Percentiles rank a stretch among this genome's conserved stretches.
Conservation (phyloP, 805 yeast species). For the Ogataea naganishii region DNA sequence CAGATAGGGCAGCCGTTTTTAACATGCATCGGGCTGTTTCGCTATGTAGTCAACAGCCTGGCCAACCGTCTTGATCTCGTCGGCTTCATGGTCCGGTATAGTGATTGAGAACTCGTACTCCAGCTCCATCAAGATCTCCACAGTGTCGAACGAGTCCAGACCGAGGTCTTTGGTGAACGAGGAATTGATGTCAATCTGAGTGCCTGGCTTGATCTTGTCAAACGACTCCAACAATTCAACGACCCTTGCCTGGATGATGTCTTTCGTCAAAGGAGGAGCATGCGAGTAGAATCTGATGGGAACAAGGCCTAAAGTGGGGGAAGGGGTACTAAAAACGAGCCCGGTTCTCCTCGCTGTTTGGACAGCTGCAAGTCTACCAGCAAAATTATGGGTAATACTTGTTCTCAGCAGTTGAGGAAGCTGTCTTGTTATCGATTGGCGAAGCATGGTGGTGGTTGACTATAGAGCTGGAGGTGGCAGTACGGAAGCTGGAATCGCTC, state of each 20-base stretch:
- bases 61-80: constrained; percentile 86
- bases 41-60: constrained; percentile 86
- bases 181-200: constrained; percentile 29
- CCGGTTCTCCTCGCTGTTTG: too few species aligned
- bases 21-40: constrained; percentile 45
- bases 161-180: constrained; percentile 60
- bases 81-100: constrained; percentile 86
- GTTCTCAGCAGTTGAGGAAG: too few species aligned
- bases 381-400: too few species aligned
- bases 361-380: too few species aligned
- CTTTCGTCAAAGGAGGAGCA: constrained; percentile 54
- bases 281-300: constrained; percentile 37
- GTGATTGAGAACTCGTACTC: constrained; percentile 72
- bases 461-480: too few species aligned
- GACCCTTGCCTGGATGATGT: constrained; percentile 53
- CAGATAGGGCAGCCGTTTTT: too few species aligned
- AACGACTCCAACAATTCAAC: constrained; percentile 57
- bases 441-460: too few species aligned
- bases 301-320: not conserved
- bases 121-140: constrained; percentile 65
- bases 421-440: too few species aligned
- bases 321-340: not conserved
- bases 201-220: constrained; percentile 39
- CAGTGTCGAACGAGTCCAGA: constrained; percentile 63
- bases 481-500: too few species aligned